Evolutionary conservation across 176 grass and related monocot species (phyloP), one percentile per base, ranked within the genome.

Genomic region (Avena insularis): DNA sequence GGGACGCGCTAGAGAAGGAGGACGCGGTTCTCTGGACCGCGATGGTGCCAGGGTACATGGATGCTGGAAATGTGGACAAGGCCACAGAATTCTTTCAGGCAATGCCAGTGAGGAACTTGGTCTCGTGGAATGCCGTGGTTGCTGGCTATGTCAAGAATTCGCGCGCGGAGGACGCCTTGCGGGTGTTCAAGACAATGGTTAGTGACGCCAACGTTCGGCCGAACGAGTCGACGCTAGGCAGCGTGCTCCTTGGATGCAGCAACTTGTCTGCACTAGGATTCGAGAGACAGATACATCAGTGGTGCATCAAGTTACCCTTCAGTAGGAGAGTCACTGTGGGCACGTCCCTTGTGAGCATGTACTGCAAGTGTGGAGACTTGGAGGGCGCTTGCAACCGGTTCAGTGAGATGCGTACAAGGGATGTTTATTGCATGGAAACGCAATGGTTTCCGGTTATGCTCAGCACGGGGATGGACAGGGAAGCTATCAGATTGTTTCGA

Each of bases 391-490:
- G 88, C 75, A 92, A 45, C 23, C 60, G 90, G 12, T 95, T 92
- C 19, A 4, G 73, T 54, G 90, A 86, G 65, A 95, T 95, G 88
- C 86, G 0, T 10, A 77, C 12, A 20, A 90, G 81, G 67, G 93
- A 95, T 90, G 54, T 90, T 90, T 0, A 62, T 92, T 54, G 83
- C 93, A 9, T 95, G 93, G 93, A 95, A 29, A 95, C 66, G 93
- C 93, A 0, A 92, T 95, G 93, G 78, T 95, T 60, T 95, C 93
- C 9, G 93, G 93, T 20, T 95, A 83, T 84, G 93, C 93, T 54
- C 93, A 95, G 16, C 93, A 95, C 80, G 93, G 93, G 17, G 17
- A 81, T 68, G 90, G 93, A 45, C 16, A 7, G 29, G 60, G 82
- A 90, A 86, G 88, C 93, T 67, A 88, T 90, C 59, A 53, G 76